These are phyloP conservation scores for Ophiostoma perfectum DNA, from an alignment of 2,329 filamentous ascomycete species.

Conservation along the genomic window DNA sequence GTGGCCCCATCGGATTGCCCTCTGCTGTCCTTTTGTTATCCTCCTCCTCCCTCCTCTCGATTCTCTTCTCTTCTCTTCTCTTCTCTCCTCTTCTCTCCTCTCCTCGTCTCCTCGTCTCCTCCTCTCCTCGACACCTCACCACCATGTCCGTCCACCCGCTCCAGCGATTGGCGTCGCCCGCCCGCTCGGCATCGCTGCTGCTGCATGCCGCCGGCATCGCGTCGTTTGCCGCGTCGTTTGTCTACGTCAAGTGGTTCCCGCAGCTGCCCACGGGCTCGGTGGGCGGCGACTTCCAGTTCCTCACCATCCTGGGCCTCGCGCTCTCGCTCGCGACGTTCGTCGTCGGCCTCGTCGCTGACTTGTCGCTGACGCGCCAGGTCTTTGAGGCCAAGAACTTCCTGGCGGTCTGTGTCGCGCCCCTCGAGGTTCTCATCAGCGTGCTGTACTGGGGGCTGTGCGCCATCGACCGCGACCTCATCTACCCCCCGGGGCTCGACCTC, in stretches of 20 bases:
- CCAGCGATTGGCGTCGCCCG: constrained; percentile 61
- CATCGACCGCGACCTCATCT: constrained; percentile 49
- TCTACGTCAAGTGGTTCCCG: constrained; percentile 46
- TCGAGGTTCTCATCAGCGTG: constrained; percentile 65
- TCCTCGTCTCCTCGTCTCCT: neutral
- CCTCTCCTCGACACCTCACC: neutral
- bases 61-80: neutral
- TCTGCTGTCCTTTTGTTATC: neutral
- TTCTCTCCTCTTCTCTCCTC: neutral
- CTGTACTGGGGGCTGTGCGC: constrained; percentile 67
- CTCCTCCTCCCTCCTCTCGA: neutral
- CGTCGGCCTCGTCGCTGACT: constrained; percentile 58
- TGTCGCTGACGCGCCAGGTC: constrained; percentile 52
- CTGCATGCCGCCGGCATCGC: constrained; percentile 53
- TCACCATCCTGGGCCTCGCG: constrained; percentile 67
- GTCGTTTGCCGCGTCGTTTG: constrained; percentile 51
- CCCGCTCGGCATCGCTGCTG: constrained; percentile 55
- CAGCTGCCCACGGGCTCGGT: constrained; percentile 53
- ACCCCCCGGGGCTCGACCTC: constrained; percentile 48
- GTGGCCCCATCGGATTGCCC: neutral
- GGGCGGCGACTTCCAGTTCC: constrained; percentile 64
- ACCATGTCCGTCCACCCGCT: constrained; percentile 51
- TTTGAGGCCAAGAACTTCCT: constrained; percentile 64
- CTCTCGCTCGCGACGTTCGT: constrained; percentile 57
- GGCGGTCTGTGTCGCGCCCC: constrained; percentile 59